Base-by-base conservation (phyloP, 163 green algal species). In the Chloromonas sp. region DNA sequence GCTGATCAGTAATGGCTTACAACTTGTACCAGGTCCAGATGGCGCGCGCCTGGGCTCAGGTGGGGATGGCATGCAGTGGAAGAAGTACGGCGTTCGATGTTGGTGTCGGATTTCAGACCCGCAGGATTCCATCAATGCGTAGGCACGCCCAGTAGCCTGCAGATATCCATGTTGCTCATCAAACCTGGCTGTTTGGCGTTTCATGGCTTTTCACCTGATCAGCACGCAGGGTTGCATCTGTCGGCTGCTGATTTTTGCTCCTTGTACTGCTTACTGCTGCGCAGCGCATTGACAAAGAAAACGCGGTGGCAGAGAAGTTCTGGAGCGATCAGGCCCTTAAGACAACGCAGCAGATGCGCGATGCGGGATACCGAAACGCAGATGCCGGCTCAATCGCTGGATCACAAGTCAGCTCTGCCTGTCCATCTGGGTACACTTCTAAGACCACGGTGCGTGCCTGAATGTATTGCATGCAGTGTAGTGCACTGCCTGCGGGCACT, bases 21-120 rank as follows among this genome's bases (percentile, higher is more conserved):
- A 89, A 89, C 61, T 71, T 89, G 13, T 89, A 89, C 58, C 86
- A 89, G 60, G 86, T 86, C 1, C 86, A 89, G 79, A 89, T 89
- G 86, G 84, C 83, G 3, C 84, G 80, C 1, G 86, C 86, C 1
- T 89, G 86, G 86, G 86, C 83, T 0, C 76, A 89, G 86, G 86
- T 89, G 59, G 77, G 86, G 3, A 3, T 60, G 57, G 1, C 0
- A 1, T 82, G 2, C 1, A n/a, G 8, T 79, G 71, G 57, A 2
- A 8, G 11, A 76, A 13, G 8, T n/a, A 13, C 8, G 5, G 66
- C 11, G 66, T 13, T n/a, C 5, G 11, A n/a, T 76, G 66, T 76
- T 13, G 8, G 36, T 36, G 36, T 36, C 36, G 36, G 36, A 36
- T 36, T 36, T 36, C 36, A 36, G 36, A 36, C 36, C 36, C 36